Base-by-base conservation (phyloP, 495 filamentous ascomycete genomes). In the Trichoderma orchidacearum region DNA sequence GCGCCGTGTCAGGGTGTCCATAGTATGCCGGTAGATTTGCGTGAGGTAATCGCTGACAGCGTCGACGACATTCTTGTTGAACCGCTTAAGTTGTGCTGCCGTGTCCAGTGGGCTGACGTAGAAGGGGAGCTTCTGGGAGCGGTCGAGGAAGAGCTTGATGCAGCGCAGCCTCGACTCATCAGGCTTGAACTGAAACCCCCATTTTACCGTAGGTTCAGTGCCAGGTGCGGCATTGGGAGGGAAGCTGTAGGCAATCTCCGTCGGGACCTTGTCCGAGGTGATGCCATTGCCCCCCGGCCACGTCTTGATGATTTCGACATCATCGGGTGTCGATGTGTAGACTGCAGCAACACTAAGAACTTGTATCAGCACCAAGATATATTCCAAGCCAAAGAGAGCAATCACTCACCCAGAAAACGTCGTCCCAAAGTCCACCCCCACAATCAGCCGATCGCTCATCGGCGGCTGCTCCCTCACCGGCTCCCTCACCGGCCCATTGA, bases 71-170 rank as follows among this genome's bases (percentile, higher is more conserved):
- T 75, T 80, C 61, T 81, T 80, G 61, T 78, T 76, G 63, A 76
- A 78, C 52, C 78, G 80, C 63, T 83, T 82, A n/a, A 84, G 75
- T 59, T 87, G 85, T 5, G 84, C 81, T 12, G 83, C 84, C 25
- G 85, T 87, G 64, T 86, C 85, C 35, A 85, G 72, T 8, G 86
- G 84, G 60, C 81, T 85, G 60, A 89, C 86, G 58, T 87, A 89
- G 62, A 82, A 85, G 12, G 85, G 85, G 25, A 88, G 75, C 62
- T 86, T 86, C 67, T 89, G 85, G 45, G 84, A 82, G 29, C 84
- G 81, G 67, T 89, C 85, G 50, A 89, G 82, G 65, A 89, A 87
- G 41, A 89, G 76, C 71, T 89, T 89, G 68, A 89, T 86, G 66
- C 85, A 89, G 11, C 85, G 83, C 50, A 89, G 75, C 23, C 86